phyloP scores from a whole-genome alignment of 768 basidiomycete species.

The Pleurotus ostreatus region DNA sequence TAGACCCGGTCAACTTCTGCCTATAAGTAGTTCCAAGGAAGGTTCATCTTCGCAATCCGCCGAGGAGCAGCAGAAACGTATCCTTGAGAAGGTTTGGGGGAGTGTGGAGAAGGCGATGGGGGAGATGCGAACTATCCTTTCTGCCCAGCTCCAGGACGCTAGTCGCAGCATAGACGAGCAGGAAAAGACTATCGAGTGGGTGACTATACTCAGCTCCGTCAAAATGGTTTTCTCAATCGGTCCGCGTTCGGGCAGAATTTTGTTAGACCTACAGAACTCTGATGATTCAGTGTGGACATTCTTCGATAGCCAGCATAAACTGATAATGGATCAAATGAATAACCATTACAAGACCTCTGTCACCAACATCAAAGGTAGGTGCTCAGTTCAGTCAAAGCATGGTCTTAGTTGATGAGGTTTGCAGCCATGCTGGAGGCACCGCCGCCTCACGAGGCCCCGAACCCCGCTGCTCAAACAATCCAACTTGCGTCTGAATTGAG shows the following conservation, averaged over 20 bases:
- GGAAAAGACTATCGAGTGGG: conserved; percentile 94
- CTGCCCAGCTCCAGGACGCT: conserved; percentile 78
- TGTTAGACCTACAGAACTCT: conserved; percentile 79
- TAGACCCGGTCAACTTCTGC: conserved; percentile 81
- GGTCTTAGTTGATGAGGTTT: conserved; percentile 4
- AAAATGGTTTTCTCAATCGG: too few relatives aligned
- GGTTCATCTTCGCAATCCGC: conserved; percentile 41
- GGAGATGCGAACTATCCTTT: conserved; percentile 79
- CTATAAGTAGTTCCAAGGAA: conserved; percentile 61
- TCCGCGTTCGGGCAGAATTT: conserved; percentile 49
- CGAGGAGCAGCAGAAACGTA: conserved; percentile 82
- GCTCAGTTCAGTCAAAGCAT: conserved; percentile 9
- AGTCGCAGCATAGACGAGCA: conserved; percentile 85
- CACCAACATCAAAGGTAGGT: conserved; percentile 47
- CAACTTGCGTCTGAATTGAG: conserved; percentile 57
- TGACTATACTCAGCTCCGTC: too few relatives aligned
- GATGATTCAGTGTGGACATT: conserved; percentile 96
- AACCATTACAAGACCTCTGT: conserved; percentile 51
- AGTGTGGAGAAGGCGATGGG: conserved; percentile 93
- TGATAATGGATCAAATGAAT: conserved; percentile 78
- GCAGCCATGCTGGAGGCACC: conserved; percentile 46
- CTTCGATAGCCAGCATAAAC: conserved; percentile 88
- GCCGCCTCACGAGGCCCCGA: conserved; percentile 24
- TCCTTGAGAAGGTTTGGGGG: conserved; percentile 94
- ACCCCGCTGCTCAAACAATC: conserved; percentile 34